phyloP scores from a whole-genome alignment of 1,139 yeast genomes.

The Taphrina pruni region DNA sequence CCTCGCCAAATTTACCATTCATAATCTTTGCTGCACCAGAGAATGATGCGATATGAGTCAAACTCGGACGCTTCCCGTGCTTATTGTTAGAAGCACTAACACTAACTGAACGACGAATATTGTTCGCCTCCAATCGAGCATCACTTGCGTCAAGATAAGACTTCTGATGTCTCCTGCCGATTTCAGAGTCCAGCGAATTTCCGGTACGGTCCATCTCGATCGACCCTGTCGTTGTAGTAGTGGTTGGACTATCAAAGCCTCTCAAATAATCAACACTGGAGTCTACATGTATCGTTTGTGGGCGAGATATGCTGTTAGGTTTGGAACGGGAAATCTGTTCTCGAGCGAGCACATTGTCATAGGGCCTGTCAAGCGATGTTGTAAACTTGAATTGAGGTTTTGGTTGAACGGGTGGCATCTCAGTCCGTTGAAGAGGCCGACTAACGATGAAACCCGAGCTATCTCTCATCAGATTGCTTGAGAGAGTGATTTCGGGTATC shows the following conservation, averaged over 20 bases:
- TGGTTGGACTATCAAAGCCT: slow-evolving; percentile 58
- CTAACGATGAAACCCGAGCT: slow-evolving; percentile 40
- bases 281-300: slow-evolving; percentile 53
- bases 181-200: slow-evolving; percentile 41
- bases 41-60: slow-evolving; percentile 39
- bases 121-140: background rate
- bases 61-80: slow-evolving; percentile 44
- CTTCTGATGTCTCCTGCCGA: slow-evolving; percentile 37
- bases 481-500: background rate
- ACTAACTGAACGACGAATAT: slow-evolving; percentile 17
- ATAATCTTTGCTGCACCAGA: slow-evolving; percentile 40
- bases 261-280: slow-evolving; percentile 67
- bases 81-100: slow-evolving; percentile 31
- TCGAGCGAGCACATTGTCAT: slow-evolving; percentile 22
- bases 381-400: slow-evolving; percentile 42
- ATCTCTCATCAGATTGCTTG: slow-evolving; percentile 23
- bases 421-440: slow-evolving; percentile 42
- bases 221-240: slow-evolving; percentile 46
- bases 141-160: slow-evolving; percentile 7
- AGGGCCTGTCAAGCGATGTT: slow-evolving; percentile 40
- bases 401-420: slow-evolving; percentile 38
- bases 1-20: slow-evolving; percentile 47
- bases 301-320: slow-evolving; percentile 47
- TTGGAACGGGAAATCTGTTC: slow-evolving; percentile 30
- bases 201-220: slow-evolving; percentile 20